Percentiles rank a stretch among this genome's conserved stretches.
These are phyloP conservation scores for Citrus trifoliata DNA, from an alignment of 345 rosid genomes.

Conservation along the genomic window DNA sequence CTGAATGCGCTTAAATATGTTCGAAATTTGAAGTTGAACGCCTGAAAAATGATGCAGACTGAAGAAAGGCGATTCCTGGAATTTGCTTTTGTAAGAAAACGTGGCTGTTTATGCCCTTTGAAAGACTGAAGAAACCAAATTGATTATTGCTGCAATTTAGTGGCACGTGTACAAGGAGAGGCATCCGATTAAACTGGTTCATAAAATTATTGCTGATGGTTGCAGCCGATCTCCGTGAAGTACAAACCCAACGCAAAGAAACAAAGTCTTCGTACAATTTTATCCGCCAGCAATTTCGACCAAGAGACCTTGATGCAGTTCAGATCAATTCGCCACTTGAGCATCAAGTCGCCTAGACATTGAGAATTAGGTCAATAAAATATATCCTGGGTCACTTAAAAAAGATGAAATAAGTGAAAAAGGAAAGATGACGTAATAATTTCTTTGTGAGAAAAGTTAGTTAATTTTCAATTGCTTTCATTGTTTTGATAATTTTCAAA, in stretches of 20 bases:
- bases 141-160: neutral
- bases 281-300: too few species aligned
- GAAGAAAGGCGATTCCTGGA: neutral
- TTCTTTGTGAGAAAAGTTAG: too few species aligned
- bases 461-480: too few species aligned
- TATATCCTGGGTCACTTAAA: too few species aligned
- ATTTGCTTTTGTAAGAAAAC: neutral
- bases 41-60: neutral
- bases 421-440: too few species aligned
- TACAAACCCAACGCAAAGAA: neutral
- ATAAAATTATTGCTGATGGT: neutral
- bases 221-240: neutral
- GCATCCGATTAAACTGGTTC: neutral
- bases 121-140: neutral
- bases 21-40: neutral
- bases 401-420: too few species aligned
- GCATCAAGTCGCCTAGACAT: too few species aligned
- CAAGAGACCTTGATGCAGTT: too few species aligned
- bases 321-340: too few species aligned
- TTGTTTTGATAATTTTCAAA: too few species aligned
- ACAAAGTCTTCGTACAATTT: neutral
- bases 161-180: neutral
- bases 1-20: neutral
- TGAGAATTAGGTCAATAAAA: too few species aligned
- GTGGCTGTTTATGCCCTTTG: neutral